Percentiles rank a stretch among this genome's conserved stretches.
phyloP scores from a whole-genome alignment of 2,329 filamentous ascomycete genomes.

The Cytospora leucostoma region DNA sequence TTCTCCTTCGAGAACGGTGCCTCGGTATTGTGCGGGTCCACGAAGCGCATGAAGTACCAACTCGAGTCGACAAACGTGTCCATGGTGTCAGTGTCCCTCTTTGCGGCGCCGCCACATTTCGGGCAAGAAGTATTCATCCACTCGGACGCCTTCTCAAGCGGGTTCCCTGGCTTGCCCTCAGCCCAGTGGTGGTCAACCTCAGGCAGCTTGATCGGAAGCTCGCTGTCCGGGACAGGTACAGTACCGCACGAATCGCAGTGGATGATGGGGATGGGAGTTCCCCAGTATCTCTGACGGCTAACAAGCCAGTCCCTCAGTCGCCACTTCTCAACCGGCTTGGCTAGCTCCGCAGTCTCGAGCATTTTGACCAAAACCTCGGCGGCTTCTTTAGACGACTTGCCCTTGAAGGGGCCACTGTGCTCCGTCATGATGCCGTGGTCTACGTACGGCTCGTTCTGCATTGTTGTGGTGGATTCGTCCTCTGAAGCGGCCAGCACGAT shows the following conservation, averaged over 20 bases:
- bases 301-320: constrained; percentile 86
- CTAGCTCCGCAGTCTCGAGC: constrained; percentile 58
- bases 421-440: constrained; percentile 68
- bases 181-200: constrained; percentile 68
- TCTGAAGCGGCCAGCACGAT: constrained; percentile 60
- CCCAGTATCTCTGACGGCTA: constrained; percentile 92
- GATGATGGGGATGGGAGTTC: constrained; percentile 83
- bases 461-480: constrained; percentile 47
- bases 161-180: constrained; percentile 71
- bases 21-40: constrained; percentile 66
- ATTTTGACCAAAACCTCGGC: constrained; percentile 60
- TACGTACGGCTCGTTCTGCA: constrained; percentile 58
- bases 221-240: constrained; percentile 73
- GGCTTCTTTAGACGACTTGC: constrained; percentile 63
- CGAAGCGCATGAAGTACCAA: constrained; percentile 86
- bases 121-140: constrained; percentile 80
- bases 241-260: constrained; percentile 77
- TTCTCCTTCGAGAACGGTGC: constrained; percentile 63
- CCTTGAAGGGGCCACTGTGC: constrained; percentile 65
- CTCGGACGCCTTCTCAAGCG: constrained; percentile 68
- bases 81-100: constrained; percentile 91
- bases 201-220: constrained; percentile 77
- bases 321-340: constrained; percentile 70
- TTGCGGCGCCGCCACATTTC: constrained; percentile 68
- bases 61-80: constrained; percentile 95